phyloP scores from a whole-genome alignment of 306 rosid species.

The Sesbania bispinosa region DNA sequence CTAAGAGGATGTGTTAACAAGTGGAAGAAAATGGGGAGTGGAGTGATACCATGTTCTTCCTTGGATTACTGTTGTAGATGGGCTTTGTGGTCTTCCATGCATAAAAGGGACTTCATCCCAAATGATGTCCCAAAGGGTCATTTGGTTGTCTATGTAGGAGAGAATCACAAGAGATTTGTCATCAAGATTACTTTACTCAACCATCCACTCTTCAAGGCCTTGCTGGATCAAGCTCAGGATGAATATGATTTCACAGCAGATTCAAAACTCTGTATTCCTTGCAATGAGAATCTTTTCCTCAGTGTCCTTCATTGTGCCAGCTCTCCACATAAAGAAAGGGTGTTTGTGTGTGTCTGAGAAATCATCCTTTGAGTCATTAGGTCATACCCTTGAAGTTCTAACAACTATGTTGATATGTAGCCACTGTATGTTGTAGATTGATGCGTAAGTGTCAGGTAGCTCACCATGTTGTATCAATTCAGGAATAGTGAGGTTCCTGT shows the following conservation, averaged over 20 bases:
- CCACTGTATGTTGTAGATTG: conserved; percentile 22
- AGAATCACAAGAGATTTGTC: conserved; percentile 73
- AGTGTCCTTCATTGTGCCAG: conserved; percentile 50
- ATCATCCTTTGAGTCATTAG: conserved; percentile 14
- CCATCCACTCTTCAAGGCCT: conserved; percentile 79
- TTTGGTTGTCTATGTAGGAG: conserved; percentile 84
- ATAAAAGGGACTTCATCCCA: conserved; percentile 54
- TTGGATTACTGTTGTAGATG: conserved; percentile 49
- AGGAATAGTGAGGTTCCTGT: neutral
- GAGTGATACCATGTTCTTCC: conserved; percentile 45
- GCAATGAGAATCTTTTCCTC: conserved; percentile 69
- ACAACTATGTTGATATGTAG: conserved; percentile 35
- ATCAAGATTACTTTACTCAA: conserved; percentile 59
- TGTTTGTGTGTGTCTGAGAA: conserved; percentile 27
- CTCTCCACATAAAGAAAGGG: conserved; percentile 30
- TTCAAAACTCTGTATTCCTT: conserved; percentile 78
- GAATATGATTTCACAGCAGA: conserved; percentile 70
- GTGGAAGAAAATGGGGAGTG: conserved; percentile 59
- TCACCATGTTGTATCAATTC: conserved; percentile 26
- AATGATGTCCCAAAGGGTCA: conserved; percentile 97
- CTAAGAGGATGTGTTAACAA: conserved; percentile 60
- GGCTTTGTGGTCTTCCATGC: conserved; percentile 45
- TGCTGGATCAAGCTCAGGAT: conserved; percentile 82
- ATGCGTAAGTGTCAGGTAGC: conserved; percentile 16
- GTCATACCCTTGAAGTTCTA: conserved; percentile 19